Percentiles rank a stretch among this genome's conserved stretches.
Evolutionary conservation across 148 eudicot species (phyloP).

Genomic region (Rhododendron mucronatum): DNA sequence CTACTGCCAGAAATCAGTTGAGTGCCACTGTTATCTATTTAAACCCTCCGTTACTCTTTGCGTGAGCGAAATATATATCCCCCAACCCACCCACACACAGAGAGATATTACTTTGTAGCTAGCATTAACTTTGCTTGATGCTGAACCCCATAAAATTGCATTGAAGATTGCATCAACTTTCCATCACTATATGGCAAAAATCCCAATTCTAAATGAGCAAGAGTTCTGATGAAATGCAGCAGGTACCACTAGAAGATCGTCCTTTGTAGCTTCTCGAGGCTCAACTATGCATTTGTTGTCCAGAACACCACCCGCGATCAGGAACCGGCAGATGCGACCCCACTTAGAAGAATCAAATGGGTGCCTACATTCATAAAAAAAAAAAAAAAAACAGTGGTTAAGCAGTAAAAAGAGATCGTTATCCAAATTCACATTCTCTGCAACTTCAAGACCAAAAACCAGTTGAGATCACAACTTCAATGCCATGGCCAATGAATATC

Average conservation of each 20-base stretch:
- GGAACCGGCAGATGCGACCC: constrained; percentile 89
- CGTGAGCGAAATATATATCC: no score
- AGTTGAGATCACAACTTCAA: neutral
- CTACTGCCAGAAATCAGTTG: neutral
- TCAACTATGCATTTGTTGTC: constrained; percentile 59
- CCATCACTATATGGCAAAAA: neutral
- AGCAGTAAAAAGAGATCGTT: neutral
- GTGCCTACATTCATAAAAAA: constrained; percentile 52
- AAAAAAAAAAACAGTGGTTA: constrained; percentile 8
- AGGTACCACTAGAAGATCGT: constrained; percentile 90
- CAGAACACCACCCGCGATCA: constrained; percentile 51
- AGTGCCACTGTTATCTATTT: neutral
- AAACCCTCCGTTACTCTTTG: neutral
- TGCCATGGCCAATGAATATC: neutral
- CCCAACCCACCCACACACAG: neutral
- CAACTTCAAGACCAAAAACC: constrained; percentile 3
- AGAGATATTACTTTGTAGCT: neutral
- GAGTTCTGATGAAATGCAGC: neutral
- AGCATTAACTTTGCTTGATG: neutral
- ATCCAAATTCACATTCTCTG: neutral
- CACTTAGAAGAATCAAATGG: constrained; percentile 98
- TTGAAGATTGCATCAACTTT: constrained; percentile 1
- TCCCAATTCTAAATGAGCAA: neutral
- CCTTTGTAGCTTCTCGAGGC: constrained; percentile 82
- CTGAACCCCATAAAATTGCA: neutral